phyloP scores from a whole-genome alignment of 768 basidiomycete species.

The Symmetrospora coprosmae region DNA sequence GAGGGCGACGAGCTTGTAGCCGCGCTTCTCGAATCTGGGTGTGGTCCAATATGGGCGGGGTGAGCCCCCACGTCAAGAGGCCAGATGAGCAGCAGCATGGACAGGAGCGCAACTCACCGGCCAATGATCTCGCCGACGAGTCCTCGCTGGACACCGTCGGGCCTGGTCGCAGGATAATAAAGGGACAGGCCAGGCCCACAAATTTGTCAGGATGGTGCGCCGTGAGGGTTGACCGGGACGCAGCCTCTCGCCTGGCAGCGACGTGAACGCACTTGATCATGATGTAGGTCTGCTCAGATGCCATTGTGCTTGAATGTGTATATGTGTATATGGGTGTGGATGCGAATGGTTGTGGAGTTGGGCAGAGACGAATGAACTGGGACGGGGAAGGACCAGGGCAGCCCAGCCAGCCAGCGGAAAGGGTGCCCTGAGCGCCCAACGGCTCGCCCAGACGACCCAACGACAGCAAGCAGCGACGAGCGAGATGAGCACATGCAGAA shows the following conservation, averaged over 20 bases:
- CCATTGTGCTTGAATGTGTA: conserved; percentile 7
- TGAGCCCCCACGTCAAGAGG: background rate
- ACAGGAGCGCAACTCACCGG: background rate
- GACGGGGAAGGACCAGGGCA: background rate
- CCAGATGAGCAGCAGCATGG: background rate
- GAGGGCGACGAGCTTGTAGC: conserved; percentile 89
- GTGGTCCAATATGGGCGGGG: conserved; percentile 88
- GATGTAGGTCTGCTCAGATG: conserved; percentile 50
- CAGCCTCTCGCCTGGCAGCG: background rate
- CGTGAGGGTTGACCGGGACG: conserved; percentile 7
- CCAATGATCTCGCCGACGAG: conserved; percentile 16
- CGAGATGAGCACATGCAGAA: background rate
- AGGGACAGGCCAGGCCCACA: background rate
- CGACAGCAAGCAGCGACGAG: background rate
- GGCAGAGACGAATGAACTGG: background rate
- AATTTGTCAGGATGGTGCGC: background rate
- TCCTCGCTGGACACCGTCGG: conserved; percentile 92
- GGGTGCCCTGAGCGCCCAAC: too few relatives aligned
- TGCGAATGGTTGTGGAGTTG: background rate
- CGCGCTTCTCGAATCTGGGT: conserved; percentile 87
- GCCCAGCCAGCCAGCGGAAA: background rate
- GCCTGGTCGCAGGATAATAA: conserved; percentile 44
- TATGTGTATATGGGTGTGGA: background rate
- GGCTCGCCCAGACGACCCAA: background rate
- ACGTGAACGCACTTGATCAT: conserved; percentile 69